phyloP scores from a whole-genome alignment of 1,139 yeast species.

The Taphrina pruni region DNA sequence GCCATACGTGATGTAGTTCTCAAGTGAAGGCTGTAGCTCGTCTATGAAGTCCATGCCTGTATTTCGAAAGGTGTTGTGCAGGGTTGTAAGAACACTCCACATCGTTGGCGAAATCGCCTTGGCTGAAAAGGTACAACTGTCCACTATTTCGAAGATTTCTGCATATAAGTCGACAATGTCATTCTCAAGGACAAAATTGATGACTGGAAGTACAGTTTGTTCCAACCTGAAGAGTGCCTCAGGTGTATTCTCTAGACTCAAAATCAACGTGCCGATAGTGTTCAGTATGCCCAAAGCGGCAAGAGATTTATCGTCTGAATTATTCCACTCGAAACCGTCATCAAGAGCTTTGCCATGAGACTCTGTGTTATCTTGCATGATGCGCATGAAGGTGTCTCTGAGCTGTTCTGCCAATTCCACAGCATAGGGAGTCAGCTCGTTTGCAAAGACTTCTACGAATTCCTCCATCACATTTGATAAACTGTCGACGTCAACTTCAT shows the following conservation, averaged over 20 bases:
- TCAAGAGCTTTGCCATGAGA: conserved; percentile 50
- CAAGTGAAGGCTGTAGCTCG: conserved; percentile 76
- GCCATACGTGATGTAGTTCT: conserved; percentile 80
- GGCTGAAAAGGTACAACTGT: conserved; percentile 78
- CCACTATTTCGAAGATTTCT: conserved; percentile 83
- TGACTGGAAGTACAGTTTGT: conserved; percentile 73
- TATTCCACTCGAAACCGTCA: conserved; percentile 55
- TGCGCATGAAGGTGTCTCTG: conserved; percentile 76
- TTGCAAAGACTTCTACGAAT: conserved; percentile 85
- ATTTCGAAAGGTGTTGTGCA: conserved; percentile 62
- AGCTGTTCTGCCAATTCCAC: conserved; percentile 80
- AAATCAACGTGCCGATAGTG: conserved; percentile 83
- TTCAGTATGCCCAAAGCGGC: conserved; percentile 87
- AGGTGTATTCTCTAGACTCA: conserved; percentile 81
- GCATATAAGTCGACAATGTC: conserved; percentile 57
- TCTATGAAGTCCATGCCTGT: conserved; percentile 68
- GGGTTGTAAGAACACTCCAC: conserved; percentile 72
- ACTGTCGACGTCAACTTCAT: conserved; percentile 84
- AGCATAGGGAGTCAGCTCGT: conserved; percentile 92
- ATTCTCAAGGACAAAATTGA: conserved; percentile 67
- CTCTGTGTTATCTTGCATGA: conserved; percentile 71
- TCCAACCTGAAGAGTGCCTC: conserved; percentile 73
- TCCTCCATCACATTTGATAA: conserved; percentile 93
- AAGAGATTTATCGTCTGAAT: conserved; percentile 74
- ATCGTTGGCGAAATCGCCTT: conserved; percentile 73